These are phyloP conservation scores for Tetrapisispora iriomotensis DNA, from an alignment of 805 yeast genomes.

Conservation along the genomic window DNA sequence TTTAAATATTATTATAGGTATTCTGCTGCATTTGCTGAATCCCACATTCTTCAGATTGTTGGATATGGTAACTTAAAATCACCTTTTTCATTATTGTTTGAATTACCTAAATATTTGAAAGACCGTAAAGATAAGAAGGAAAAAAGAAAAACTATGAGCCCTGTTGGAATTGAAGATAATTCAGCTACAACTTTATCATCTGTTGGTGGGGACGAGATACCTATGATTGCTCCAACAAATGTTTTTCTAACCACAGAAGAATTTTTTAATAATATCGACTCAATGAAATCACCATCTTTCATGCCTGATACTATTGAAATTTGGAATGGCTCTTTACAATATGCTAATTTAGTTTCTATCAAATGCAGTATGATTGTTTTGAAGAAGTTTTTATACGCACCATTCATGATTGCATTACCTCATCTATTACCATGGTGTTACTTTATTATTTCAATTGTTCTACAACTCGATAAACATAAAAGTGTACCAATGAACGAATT, in stretches of 20 bases:
- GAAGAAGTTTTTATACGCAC: conserved; percentile 58
- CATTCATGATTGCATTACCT: conserved; percentile 54
- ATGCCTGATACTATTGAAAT: conserved; percentile 19
- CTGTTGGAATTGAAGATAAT: conserved; percentile 2
- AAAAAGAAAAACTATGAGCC: conserved; percentile 33
- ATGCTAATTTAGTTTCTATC: conserved; percentile 52
- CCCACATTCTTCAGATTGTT: conserved; percentile 62
- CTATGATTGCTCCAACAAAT: not conserved
- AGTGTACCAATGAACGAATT: conserved; percentile 15
- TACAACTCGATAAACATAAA: conserved; percentile 34
- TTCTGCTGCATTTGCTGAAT: conserved; percentile 64
- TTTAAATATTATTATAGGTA: conserved; percentile 66
- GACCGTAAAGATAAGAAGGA: conserved; percentile 68
- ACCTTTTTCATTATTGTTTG: conserved; percentile 68
- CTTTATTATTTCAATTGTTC: conserved; percentile 55
- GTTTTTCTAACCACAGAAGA: conserved; percentile 2
- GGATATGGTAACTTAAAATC: conserved; percentile 71
- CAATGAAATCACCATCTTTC: conserved; percentile 15
- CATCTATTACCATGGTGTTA: conserved; percentile 73
- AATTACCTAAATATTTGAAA: conserved; percentile 58
- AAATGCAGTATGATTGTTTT: conserved; percentile 62
- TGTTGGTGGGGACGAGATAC: not conserved
- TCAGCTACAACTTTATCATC: conserved; percentile 4
- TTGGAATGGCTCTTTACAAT: conserved; percentile 51
- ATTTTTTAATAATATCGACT: conserved; percentile 23